Base-by-base conservation (phyloP, 371 early-diverging fungal species). In the Apophysomyces variabilis region DNA sequence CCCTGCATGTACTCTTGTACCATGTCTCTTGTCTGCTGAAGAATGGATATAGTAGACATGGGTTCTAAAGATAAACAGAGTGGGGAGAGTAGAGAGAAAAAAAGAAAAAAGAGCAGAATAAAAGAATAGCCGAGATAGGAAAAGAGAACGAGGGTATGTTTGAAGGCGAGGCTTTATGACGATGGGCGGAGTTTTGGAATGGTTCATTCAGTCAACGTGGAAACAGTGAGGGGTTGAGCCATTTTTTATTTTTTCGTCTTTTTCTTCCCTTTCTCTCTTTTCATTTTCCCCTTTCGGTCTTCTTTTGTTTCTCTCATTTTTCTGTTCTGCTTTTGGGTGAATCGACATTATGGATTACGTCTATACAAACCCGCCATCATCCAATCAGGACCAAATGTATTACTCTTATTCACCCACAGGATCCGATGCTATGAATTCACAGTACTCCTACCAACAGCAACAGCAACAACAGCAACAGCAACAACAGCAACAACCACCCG, bases 1-100 rank as follows among this genome's bases (percentile, higher is more conserved):
- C 69, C 74, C 38, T 74, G 71, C 91, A 91, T 91, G 64, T 88
- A 88, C 45, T 79, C 77, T 38, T 75, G 70, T n/a, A 90, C 91
- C 76, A 89, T 86, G 6, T 62, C 61, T 39, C 86, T 78, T 7
- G 87, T 73, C 46, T 61, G 37, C 57, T 73, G 16, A 66, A 79
- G 71, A 70, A 75, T 73, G 38, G 54, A 21, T 50, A 11, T 21
- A 21, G 32, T 26, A 26, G 32, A 26, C 32, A 26, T 26, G 32
- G 32, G 32, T 26, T 16, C 35, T 18, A 50, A 21, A 21, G 21
- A 50, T 21, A 50, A 50, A 18, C 32, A 26, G 32, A 26, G 32
- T 26, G 32, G 32, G 54, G 54, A 26, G 21, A 26, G 21, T 9
- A 50, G 21, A 50, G 21, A 50, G 54, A 2, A 5, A 50, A 50